Base-by-base conservation (phyloP, 176 grass and related monocot species). In the Aegilops umbellulata region DNA sequence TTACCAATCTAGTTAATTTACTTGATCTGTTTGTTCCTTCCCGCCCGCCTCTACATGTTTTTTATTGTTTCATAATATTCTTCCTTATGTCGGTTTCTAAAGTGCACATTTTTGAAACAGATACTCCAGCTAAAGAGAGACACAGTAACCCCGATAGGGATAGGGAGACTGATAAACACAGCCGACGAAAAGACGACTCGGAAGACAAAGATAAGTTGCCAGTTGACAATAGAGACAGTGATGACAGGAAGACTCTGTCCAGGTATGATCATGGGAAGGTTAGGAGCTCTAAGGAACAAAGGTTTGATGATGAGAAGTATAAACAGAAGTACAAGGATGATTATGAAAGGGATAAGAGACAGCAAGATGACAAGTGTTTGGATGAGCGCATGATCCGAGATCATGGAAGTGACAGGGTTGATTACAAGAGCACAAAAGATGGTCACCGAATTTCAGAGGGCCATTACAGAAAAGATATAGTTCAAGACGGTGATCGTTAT, bases 231-330 rank as follows among this genome's bases (percentile, higher is more conserved):
- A 97, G 90, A 81, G 94, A 97, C n/a, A 65, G 42, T 27, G 90
- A 93, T 91, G 90, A 94, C 42, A 92, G 84, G 84, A 99, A 89
- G 86, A 83, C 74, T 36, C 80, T 66, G 34, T 92, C 89, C n/a
- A 98, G 85, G 80, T 85, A 94, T 92, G 95, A 91, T 41, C 90
- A 94, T 86, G 83, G 76, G 24, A 93, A 88, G 90, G 78, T 78
- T 86, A 91, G 91, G 87, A 93, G 83, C 84, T 88, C 89, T 53
- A 98, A 92, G 78, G 95, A 98, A 66, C 89, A 89, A 78, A 95
- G 80, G 80, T 78, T 90, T 64, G 97, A 97, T 38, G 88, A 87
- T 86, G 92, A 84, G 9, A 99, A 99, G 80, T 88, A 94, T 64
- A 96, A 88, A 81, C 88, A 92, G 84, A 96, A 80, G 84, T 89